Evolutionary conservation across 148 eudicot genomes (phyloP), one percentile per base, ranked within the genome.

Genomic region (Persicaria maculosa): DNA sequence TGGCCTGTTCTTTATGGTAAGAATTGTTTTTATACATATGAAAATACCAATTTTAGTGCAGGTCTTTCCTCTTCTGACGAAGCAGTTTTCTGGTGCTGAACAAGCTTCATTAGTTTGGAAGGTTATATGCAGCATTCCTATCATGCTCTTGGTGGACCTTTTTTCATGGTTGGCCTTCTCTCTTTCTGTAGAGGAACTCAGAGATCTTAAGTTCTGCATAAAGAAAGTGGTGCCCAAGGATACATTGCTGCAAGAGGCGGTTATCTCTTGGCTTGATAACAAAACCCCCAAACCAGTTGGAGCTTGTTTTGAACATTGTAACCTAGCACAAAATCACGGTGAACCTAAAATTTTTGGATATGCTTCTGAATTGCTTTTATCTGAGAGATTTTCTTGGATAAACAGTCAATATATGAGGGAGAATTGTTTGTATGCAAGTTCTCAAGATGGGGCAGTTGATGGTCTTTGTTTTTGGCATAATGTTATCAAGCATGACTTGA

Each of bases 51-150:
- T 76, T 53, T 75, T 72, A 59, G 44, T 83, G 83, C 90, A 95
- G 99, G 86, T 95, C n/a, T 95, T 90, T 65, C 99, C 96, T 43
- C 82, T 86, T 75, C 73, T 95, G 72, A 80, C 82, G 75, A 77
- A 79, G 84, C 79, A 86, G 71, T 87, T 92, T 77, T 81, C 94
- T 72, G 79, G 79, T 9, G 83, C 82, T 61, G 94, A 95, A 79
- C 99, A 92, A 79, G 93, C 92, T 69, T 85, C 86, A 64, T 86
- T 95, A 69, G 87, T 95, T 72, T 92, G 99, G 99, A 89, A 89
- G 82, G 84, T 83, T 71, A 80, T 92, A 74, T 90, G 97, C 74
- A 84, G 88, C 80, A 86, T 90, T 73, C 99, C 99, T 25, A 71
- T 89, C 68, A 79, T 79, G 72, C 81, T 95, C 44, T 78, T 95